These are phyloP conservation scores for Helicostylum pulchrum DNA, from an alignment of 192 early-diverging fungal genomes.

Conservation along the genomic window DNA sequence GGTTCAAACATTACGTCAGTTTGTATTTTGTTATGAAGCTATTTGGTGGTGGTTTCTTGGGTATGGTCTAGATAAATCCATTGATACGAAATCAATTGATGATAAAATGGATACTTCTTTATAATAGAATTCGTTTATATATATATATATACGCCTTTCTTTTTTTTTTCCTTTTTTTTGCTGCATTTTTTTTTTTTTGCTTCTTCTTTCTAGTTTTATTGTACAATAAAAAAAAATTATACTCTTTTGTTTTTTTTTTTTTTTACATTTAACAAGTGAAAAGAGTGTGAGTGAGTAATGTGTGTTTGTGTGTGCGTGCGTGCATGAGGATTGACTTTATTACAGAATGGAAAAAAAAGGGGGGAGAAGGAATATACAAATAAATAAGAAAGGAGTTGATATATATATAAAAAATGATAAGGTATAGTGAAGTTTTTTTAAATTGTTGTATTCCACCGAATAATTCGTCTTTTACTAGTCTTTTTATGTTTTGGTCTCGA, in stretches of 20 bases:
- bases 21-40: conserved; percentile 82
- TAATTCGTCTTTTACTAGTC: conserved; percentile 31
- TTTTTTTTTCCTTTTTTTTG: background rate
- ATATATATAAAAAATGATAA: background rate
- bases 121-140: background rate
- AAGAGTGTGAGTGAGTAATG: too few species aligned
- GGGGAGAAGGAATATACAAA: background rate
- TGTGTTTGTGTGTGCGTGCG: background rate
- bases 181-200: background rate
- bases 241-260: too few species aligned
- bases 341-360: background rate
- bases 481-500: conserved; percentile 30
- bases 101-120: background rate
- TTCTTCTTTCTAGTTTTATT: background rate
- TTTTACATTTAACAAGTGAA: background rate
- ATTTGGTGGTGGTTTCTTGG: conserved; percentile 52
- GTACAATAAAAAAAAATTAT: too few species aligned
- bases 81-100: too few species aligned
- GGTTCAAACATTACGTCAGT: conserved; percentile 83
- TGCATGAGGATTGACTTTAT: too few species aligned
- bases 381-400: background rate
- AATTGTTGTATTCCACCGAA: conserved; percentile 14
- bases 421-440: background rate
- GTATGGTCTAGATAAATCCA: background rate
- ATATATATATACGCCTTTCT: too few species aligned